Base-by-base conservation (phyloP, 2,329 filamentous ascomycete genomes). In the Aspergillus oerlinghausenensis region DNA sequence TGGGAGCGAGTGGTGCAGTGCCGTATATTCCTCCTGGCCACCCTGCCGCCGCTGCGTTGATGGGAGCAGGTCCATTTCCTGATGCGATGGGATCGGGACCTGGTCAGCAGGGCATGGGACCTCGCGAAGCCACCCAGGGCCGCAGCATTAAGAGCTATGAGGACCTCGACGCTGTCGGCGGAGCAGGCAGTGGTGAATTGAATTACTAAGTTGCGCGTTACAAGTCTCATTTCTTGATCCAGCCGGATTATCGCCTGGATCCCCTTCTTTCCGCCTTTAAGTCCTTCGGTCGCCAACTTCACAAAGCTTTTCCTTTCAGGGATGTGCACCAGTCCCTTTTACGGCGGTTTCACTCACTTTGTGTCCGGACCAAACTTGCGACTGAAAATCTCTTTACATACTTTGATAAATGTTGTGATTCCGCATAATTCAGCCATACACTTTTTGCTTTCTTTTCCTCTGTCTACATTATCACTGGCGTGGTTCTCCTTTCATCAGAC, bases 131-230 rank as follows among this genome's bases (percentile, higher is more conserved):
- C 10, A 92, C 96, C 0, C 90, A 95, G 64, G 94, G 94, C 4
- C 85, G 94, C 56, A 96, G 90, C 59, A 78, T 99, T 63, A 96
- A 96, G 82, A 97, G 91, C 73, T 99, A 99, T 71, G 95, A 99
- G 74, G 94, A 99, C 71, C 80, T 99, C 25, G 94, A 99, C 77
- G 93, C 95, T 49, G 88, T 88, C 56, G 86, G 86, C 40, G 85
- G 87, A 14, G 81, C 84, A 38, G 90, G 88, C 43, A 86, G 88
- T 43, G 89, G 90, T 28, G 93, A 97, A 77, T 79, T 97, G 67
- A 95, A 97, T 75, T 97, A 97, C 71, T 97, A 82, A 56, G 32
- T 17, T 17, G 14, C 32, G 6, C 11, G 14, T 17, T 17, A n/a
- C 32, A 17, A 38, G 32, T 17, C 14, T 35, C 32, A 17, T 35